Evolutionary conservation across 2,329 filamentous ascomycete genomes (phyloP), one percentile per base, ranked within the genome.

Genomic region (Trichophyton verrucosum): DNA sequence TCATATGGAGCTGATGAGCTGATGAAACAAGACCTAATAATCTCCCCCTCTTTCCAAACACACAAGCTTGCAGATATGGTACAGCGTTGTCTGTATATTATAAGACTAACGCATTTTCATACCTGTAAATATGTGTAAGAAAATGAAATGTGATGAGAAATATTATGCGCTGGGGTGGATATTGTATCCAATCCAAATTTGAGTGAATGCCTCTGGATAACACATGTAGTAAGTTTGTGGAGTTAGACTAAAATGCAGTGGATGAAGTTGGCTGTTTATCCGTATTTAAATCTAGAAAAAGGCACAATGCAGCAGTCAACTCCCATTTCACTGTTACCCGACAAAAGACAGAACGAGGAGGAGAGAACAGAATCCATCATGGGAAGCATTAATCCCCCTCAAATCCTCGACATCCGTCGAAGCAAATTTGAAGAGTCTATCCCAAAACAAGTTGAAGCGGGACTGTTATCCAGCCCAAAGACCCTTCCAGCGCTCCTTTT

Each of bases 361-460:
- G 33, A 33, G 51, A 27, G 3, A 22, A 7, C 0, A 30, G 6
- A 55, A 11, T 24, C 46, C 3, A 36, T 3, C 15, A 55, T 55
- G 51, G 27, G 22, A 27, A 55, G 17, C 51, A 36, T 30, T 7
- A 27, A 36, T 9, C n/a, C 24, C 15, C 51, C 51, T 3, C 51
- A 55, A 1, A 55, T 55, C n/a, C 15, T 55, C 17, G 51, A 55
- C 51, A 36, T 55, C 15, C 51, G 51, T 33, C 51, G 30, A 36
- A 55, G 51, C 51, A 55, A 55, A 36, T 55, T 55, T 5, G 51
- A 55, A 38, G 51, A 55, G 17, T 55, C 51, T 9, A 55, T 55
- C 24, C 51, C 51, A 7, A 27, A 55, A 20, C 51, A 55, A 17
- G 51, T 55, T 7, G n/a, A 24, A 8, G 51, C 51, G 8, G 51